These are phyloP conservation scores for Botrytis byssoidea DNA, from an alignment of 2,329 filamentous ascomycete species.

Conservation along the genomic window DNA sequence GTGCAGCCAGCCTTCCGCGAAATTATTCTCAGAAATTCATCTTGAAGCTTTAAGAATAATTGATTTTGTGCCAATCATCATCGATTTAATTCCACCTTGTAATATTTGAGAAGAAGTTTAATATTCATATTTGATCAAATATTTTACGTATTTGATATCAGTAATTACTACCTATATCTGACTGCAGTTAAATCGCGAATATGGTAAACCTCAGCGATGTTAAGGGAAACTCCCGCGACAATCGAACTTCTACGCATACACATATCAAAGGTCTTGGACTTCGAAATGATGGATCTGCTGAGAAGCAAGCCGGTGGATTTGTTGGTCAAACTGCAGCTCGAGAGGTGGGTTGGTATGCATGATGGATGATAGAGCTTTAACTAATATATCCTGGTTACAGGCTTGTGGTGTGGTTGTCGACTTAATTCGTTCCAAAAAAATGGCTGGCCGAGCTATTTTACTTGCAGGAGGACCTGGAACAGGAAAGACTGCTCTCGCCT, in stretches of 20 bases:
- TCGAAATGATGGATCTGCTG: slow-evolving; percentile 80
- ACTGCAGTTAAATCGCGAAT: slow-evolving; percentile 24
- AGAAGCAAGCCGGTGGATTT: slow-evolving; percentile 77
- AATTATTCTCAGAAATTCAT: slow-evolving; percentile 21
- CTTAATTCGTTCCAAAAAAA: slow-evolving; percentile 92
- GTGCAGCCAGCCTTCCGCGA: slow-evolving; percentile 21
- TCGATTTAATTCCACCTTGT: neutral
- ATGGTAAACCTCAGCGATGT: slow-evolving; percentile 94
- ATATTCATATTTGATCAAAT: neutral
- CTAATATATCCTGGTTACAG: slow-evolving; percentile 74
- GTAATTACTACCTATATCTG: slow-evolving; percentile 12
- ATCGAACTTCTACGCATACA: slow-evolving; percentile 92
- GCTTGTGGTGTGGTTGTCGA: slow-evolving; percentile 96
- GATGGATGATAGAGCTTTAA: slow-evolving; percentile 65
- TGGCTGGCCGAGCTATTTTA: slow-evolving; percentile 91
- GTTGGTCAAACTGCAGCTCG: slow-evolving; percentile 84
- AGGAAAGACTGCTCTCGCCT: slow-evolving; percentile 92
- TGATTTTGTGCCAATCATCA: slow-evolving; percentile 5
- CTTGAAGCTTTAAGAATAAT: slow-evolving; percentile 6
- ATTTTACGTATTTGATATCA: neutral
- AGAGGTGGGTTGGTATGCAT: slow-evolving; percentile 60
- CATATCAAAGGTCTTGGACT: slow-evolving; percentile 96
- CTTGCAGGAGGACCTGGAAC: slow-evolving; percentile 93
- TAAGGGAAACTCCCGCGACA: slow-evolving; percentile 91
- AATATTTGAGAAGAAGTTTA: neutral